Conservation (phyloP, 495 filamentous ascomycete genomes). For the Penicillium taxi region DNA sequence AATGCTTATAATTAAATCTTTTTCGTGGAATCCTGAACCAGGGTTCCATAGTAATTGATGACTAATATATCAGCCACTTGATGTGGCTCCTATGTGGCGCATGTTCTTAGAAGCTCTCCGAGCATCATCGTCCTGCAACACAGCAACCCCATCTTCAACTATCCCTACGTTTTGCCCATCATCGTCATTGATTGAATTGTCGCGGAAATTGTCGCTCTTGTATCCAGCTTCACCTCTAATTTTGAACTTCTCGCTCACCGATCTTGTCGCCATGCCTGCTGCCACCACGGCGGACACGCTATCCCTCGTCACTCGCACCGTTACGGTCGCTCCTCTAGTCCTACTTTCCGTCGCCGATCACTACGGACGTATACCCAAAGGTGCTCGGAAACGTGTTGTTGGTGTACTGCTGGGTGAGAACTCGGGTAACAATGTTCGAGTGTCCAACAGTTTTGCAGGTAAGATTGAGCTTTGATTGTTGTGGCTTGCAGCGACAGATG, state of each 20-base stretch:
- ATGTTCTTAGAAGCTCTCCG: slow-evolving; percentile 18
- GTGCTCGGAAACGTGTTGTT: slow-evolving; percentile 86
- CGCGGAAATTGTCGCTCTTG: too few species aligned
- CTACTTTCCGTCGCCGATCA: slow-evolving; percentile 98
- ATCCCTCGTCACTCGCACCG: slow-evolving; percentile 81
- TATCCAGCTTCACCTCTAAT: slow-evolving; percentile 1
- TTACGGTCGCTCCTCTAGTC: slow-evolving; percentile 95
- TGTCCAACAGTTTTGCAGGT: slow-evolving; percentile 99
- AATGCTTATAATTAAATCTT: too few species aligned
- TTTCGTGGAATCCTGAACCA: too few species aligned
- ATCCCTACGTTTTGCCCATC: not conserved
- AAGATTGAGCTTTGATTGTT: slow-evolving; percentile 14
- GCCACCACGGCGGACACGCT: slow-evolving; percentile 92
- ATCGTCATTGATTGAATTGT: too few species aligned
- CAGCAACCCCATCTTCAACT: slow-evolving; percentile 1
- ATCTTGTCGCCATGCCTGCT: slow-evolving; percentile 61
- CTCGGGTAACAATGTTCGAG: slow-evolving; percentile 85
- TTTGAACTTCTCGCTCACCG: slow-evolving; percentile 7
- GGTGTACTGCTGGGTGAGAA: slow-evolving; percentile 94
- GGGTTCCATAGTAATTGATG: too few species aligned
- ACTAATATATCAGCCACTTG: slow-evolving; percentile 17
- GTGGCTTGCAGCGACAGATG: slow-evolving; percentile 1
- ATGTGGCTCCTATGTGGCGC: slow-evolving; percentile 17
- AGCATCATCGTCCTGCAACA: slow-evolving; percentile 19
- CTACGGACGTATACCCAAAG: slow-evolving; percentile 88